Conservation (phyloP, 495 filamentous ascomycete species). For the Articulospora tetracladia region DNA sequence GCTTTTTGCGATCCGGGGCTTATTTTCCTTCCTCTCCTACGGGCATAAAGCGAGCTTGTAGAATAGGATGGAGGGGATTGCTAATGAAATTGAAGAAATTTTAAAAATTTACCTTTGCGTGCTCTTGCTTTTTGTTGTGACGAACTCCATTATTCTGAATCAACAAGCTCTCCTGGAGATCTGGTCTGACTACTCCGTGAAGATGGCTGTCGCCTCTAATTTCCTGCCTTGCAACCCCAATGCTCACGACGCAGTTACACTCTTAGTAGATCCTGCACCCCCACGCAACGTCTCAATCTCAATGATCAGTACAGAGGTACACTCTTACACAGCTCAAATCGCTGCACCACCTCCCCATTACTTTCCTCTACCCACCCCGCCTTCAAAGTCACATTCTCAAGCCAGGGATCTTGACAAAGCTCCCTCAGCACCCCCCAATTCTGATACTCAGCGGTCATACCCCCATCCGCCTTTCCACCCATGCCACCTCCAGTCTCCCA, state of each 20-base stretch:
- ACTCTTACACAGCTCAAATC: background rate
- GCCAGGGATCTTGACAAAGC: slow-evolving; percentile 26
- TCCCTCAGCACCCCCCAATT: slow-evolving; percentile 19
- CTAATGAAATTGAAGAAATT: slow-evolving; percentile 26
- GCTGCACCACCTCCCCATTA: slow-evolving; percentile 8
- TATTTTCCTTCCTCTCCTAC: slow-evolving; percentile 21
- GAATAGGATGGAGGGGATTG: slow-evolving; percentile 24
- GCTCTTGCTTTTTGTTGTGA: background rate
- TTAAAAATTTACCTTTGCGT: background rate
- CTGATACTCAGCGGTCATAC: background rate
- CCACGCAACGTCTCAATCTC: too few relatives aligned
- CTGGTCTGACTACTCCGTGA: too few relatives aligned
- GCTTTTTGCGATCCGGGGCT: slow-evolving; percentile 16
- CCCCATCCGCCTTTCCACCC: background rate
- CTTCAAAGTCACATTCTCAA: slow-evolving; percentile 20
- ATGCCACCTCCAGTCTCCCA: background rate
- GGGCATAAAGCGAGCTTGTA: slow-evolving; percentile 29
- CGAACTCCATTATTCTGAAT: too few relatives aligned
- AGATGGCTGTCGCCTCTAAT: too few relatives aligned
- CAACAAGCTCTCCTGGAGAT: too few relatives aligned
- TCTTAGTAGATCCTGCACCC: too few relatives aligned
- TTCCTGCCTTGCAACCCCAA: too few relatives aligned
- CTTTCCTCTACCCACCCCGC: slow-evolving; percentile 11
- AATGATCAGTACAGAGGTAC: background rate
- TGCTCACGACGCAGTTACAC: too few relatives aligned